phyloP scores from a whole-genome alignment of 108 stramenopile genomes.

The Chaetoceros muelleri region DNA sequence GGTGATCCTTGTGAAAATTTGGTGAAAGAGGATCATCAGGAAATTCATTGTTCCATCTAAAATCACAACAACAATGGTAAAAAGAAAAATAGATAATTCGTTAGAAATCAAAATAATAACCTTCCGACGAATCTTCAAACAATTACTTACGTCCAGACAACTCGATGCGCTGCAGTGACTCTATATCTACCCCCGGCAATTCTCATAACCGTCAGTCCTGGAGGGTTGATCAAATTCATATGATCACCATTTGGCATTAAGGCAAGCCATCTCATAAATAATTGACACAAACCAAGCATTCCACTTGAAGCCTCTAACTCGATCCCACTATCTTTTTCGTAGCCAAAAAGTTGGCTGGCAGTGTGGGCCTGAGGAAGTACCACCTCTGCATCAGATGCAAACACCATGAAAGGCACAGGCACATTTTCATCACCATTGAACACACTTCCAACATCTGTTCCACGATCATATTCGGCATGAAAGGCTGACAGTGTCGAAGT shows the following conservation, averaged over 20 bases:
- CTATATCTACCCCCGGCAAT: conserved; percentile 82
- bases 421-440: conserved; percentile 4
- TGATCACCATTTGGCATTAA: conserved; percentile 87
- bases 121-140: background rate
- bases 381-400: conserved; percentile 78
- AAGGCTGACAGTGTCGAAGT: conserved; percentile 46
- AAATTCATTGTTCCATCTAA: conserved; percentile 83
- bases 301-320: conserved; percentile 83
- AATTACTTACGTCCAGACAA: conserved; percentile 57
- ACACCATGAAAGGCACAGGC: conserved; percentile 70
- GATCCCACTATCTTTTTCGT: conserved; percentile 70
- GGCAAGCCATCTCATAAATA: conserved; percentile 79
- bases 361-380: conserved; percentile 80
- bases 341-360: conserved; percentile 78
- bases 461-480: conserved; percentile 60
- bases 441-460: conserved; percentile 9
- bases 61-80: background rate
- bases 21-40: conserved; percentile 10
- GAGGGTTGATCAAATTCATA: conserved; percentile 77
- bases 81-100: background rate
- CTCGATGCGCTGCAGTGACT: conserved; percentile 79
- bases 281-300: conserved; percentile 52
- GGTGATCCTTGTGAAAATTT: conserved; percentile 16
- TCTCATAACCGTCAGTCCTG: conserved; percentile 81
- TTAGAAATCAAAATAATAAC: background rate